Conservation (phyloP, 805 yeast genomes). For the Starmerella vitae region DNA sequence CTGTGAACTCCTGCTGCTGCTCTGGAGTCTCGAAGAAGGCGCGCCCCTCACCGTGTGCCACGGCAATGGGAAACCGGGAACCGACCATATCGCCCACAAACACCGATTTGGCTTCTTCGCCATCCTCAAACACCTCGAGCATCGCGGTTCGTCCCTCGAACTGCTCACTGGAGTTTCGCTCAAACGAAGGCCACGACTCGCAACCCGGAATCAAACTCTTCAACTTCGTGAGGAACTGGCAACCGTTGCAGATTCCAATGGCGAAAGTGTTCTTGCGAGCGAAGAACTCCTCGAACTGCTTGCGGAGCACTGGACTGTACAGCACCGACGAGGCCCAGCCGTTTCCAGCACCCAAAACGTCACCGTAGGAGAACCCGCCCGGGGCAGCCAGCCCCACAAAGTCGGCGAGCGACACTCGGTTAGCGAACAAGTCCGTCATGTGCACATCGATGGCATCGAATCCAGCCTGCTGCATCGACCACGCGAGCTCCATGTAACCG, state of each 20-base stretch:
- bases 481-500: constrained; percentile 97
- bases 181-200: constrained; percentile 91
- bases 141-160: constrained; percentile 90
- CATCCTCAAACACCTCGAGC: constrained; percentile 49
- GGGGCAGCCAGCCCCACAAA: constrained; percentile 95
- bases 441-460: constrained; percentile 90
- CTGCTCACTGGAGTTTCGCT: constrained; percentile 81
- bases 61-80: constrained; percentile 89
- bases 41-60: constrained; percentile 97
- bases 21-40: constrained; percentile 49
- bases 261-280: constrained; percentile 87
- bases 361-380: constrained; percentile 98
- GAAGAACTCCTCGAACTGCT: constrained; percentile 70
- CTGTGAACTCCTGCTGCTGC: constrained; percentile 37
- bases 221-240: constrained; percentile 85
- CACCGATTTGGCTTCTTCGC: constrained; percentile 34
- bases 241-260: constrained; percentile 96
- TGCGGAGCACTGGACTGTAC: constrained; percentile 62
- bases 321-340: constrained; percentile 98
- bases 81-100: constrained; percentile 86
- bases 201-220: constrained; percentile 84
- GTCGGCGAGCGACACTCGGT: constrained; percentile 48
- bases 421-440: constrained; percentile 79
- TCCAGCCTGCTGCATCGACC: constrained; percentile 90
- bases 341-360: constrained; percentile 94